Conservation (phyloP, 257 asterid species). For the Sherardia arvensis region DNA sequence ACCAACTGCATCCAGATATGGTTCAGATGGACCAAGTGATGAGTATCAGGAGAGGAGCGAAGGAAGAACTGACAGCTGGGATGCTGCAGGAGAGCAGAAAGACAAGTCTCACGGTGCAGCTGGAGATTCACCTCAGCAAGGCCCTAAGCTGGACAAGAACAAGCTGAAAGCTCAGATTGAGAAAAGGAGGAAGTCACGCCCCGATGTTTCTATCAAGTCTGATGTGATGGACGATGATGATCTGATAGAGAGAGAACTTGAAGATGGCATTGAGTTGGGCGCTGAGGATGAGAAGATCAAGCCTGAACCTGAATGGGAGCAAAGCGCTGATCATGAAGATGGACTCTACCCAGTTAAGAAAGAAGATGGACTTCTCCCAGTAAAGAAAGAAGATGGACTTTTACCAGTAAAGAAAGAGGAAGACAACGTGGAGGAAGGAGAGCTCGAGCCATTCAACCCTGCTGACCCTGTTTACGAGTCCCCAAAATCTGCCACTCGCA, state of each 20-base stretch:
- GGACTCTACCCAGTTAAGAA: constrained; percentile 28
- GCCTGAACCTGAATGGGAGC: constrained; percentile 33
- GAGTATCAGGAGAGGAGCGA: too few species aligned
- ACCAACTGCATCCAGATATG: too few species aligned
- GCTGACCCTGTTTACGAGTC: constrained; percentile 39
- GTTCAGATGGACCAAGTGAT: too few species aligned
- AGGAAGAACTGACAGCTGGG: too few species aligned
- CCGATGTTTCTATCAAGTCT: constrained; percentile 42
- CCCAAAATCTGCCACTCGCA: constrained; percentile 39
- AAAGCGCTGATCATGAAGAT: constrained; percentile 26
- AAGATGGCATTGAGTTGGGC: constrained; percentile 49
- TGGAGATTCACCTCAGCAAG: constrained; percentile 38
- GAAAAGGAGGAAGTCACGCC: constrained; percentile 58
- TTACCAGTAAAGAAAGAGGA: constrained; percentile 31
- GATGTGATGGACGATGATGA: constrained; percentile 60
- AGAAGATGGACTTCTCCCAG: constrained; percentile 32
- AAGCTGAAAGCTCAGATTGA: constrained; percentile 74
- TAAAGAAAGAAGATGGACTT: constrained; percentile 34
- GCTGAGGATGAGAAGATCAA: constrained; percentile 44
- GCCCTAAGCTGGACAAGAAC: constrained; percentile 51
- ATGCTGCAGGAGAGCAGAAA: too few species aligned
- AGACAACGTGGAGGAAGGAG: constrained; percentile 76
- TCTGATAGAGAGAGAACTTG: constrained; percentile 70
- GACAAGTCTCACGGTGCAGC: constrained; percentile 11
- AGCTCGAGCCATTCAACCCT: constrained; percentile 48